Evolutionary conservation across 345 rosid species (phyloP), one percentile per base, ranked within the genome.

Genomic region (Psidium friedrichsthalianum): DNA sequence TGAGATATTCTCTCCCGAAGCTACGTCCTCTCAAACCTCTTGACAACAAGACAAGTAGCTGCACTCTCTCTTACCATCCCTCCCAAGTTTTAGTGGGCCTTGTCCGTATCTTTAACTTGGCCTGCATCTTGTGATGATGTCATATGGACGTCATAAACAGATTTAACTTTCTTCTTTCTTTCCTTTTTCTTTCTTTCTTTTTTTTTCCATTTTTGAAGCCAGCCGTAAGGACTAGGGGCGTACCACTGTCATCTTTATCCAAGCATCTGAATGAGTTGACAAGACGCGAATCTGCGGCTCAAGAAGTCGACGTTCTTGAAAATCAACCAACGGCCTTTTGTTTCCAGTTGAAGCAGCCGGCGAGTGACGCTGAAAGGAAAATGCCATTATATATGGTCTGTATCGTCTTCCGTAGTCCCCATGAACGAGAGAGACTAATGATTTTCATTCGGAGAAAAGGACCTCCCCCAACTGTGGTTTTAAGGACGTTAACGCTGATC

Each of bases 101-200:
- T 4, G 44, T 16, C 29, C 44, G 44, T 32, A 20, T 8, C 44
- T 32, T 8, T 7, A 9, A 22, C 44, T 16, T 2, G 76, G 76
- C 76, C 76, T 16, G 5, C 76, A 64, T 16, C 3, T 4, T 36
- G 32, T 3, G 57, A 20, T 32, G 76, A 64, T 21, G 76, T 32
- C 76, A 64, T 64, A 16, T 20, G 22, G 10, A 8, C 76, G 76
- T 64, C 76, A 64, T 36, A 29, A 8, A 7, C 6, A 32, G 22
- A 16, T 64, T 16, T 16, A 16, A 11, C 24, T 6, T 36, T 36
- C 36, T 36, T 36, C 36, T 36, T n/a, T n/a, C n/a, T n/a, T n/a
- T n/a, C n/a, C n/a, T n/a, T n/a, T n/a, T n/a, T 15, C 8, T 16
- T 6, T 6, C 6, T 5, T 0, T 1, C 5, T 8, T 15, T 6